Base-by-base conservation (phyloP, 495 filamentous ascomycete species). In the Tuber borchii region DNA sequence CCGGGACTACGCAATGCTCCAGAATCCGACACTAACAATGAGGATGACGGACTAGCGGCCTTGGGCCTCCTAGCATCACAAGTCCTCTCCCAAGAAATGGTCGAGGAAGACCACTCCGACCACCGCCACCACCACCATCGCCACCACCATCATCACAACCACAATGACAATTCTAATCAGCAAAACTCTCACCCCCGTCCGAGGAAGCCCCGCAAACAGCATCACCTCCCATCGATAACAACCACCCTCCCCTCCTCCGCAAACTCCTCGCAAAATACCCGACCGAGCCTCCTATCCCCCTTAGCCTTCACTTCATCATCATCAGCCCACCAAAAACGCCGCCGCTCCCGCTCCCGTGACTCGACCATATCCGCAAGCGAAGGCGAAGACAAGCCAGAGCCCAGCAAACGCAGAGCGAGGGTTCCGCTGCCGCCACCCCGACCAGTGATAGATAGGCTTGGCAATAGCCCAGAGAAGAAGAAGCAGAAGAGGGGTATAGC, bases 291-390 rank as follows among this genome's bases (percentile, higher is more conserved):
- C 34, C 71, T 79, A 71, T 76, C 78, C 10, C 78, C 77, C 26
- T 74, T 79, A 39, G 77, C 74, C 26, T 79, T 80, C 71, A 76
- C 74, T 22, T 74, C 77, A 12, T 69, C 74, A 12, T 69, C 74
- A 26, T 74, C 78, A 19, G 61, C 76, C 22, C 43, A 69, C 17
- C 56, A 77, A 73, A 80, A 76, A 61, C 78, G 77, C 16, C 77
- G 46, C 37, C 37, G 74, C 44, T n/a, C 26, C 70, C 76, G 80
- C 56, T 82, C 80, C 42, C 76, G 80, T 14, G 80, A 82, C 40
- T 78, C 76, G 9, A 82, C 80, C 20, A 82, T 82, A 44, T 79
- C 76, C 51, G 76, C 79, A 2, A 75, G 75, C 46, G 79, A 75
- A 17, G 74, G 70, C 12, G 80, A 79, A 37, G 72, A 69, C 14